phyloP scores from a whole-genome alignment of 192 early-diverging fungal species.

The Rhizophagus prolifer region DNA sequence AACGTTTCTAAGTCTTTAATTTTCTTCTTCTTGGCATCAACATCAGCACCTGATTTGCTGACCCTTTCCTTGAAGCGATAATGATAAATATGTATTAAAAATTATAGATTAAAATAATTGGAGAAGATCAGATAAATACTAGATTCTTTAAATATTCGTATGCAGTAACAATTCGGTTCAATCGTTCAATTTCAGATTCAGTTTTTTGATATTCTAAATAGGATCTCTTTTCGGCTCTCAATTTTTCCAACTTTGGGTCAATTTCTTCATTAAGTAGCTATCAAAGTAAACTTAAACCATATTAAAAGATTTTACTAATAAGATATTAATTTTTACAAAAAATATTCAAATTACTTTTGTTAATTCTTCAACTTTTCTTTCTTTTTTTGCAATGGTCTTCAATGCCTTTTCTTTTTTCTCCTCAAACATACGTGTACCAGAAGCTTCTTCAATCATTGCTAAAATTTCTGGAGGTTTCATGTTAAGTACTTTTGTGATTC shows the following conservation, averaged over 20 bases:
- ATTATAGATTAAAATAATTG: neutral
- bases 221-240: slow-evolving; percentile 80
- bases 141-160: slow-evolving; percentile 78
- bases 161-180: slow-evolving; percentile 79
- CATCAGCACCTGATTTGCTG: slow-evolving; percentile 38
- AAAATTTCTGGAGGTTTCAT: slow-evolving; percentile 98
- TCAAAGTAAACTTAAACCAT: neutral
- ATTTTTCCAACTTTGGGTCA: slow-evolving; percentile 86
- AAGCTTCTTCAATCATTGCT: slow-evolving; percentile 98
- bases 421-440: slow-evolving; percentile 98
- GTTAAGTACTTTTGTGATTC: slow-evolving; percentile 99
- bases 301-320: neutral
- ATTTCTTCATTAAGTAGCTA: slow-evolving; percentile 88
- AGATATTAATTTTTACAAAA: neutral
- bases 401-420: slow-evolving; percentile 95
- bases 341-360: slow-evolving; percentile 46
- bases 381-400: slow-evolving; percentile 93
- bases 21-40: slow-evolving; percentile 35
- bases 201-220: slow-evolving; percentile 94
- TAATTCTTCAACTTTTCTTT: slow-evolving; percentile 92
- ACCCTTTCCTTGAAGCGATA: slow-evolving; percentile 36
- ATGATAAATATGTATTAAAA: neutral
- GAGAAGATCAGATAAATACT: slow-evolving; percentile 39
- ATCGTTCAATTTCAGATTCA: slow-evolving; percentile 82
- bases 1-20: slow-evolving; percentile 35